Percentiles rank a stretch among this genome's conserved stretches.
Evolutionary conservation across 176 grass and related monocot genomes (phyloP).

Genomic region (Hsuehochloa calcarea): DNA sequence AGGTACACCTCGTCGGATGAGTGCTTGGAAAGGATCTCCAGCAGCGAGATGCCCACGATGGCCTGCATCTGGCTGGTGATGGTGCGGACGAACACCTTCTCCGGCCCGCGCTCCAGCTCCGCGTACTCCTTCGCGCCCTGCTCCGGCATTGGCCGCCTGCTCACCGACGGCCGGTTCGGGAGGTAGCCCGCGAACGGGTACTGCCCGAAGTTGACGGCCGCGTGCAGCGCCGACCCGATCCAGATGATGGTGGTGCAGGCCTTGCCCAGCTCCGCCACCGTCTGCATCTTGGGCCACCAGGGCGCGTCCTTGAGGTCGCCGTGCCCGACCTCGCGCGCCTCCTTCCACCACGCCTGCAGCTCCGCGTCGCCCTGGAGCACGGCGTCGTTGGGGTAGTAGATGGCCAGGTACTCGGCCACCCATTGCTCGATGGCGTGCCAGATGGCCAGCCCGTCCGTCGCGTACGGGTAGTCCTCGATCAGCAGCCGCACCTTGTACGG

Average conservation of each 20-base stretch:
- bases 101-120: conserved; percentile 36
- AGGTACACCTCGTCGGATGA: conserved; percentile 62
- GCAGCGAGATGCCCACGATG: conserved; percentile 53
- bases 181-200: conserved; percentile 51
- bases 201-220: conserved; percentile 53
- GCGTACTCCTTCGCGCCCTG: conserved; percentile 33
- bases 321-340: conserved; percentile 63
- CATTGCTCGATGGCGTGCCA: conserved; percentile 57
- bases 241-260: conserved; percentile 56
- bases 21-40: conserved; percentile 65
- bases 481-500: conserved; percentile 45
- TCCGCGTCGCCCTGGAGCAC: conserved; percentile 50
- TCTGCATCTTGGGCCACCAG: conserved; percentile 69
- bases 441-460: conserved; percentile 40
- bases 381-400: conserved; percentile 53
- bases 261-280: conserved; percentile 48
- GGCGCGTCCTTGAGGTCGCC: conserved; percentile 59
- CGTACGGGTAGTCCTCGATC: conserved; percentile 34
- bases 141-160: conserved; percentile 45
- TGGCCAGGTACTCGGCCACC: conserved; percentile 43
- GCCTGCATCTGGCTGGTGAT: conserved; percentile 58
- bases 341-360: conserved; percentile 78
- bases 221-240: conserved; percentile 45
- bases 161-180: conserved; percentile 49
- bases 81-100: conserved; percentile 49